These are phyloP conservation scores for Quercus phellos DNA, from an alignment of 331 rosid species.

Conservation along the genomic window DNA sequence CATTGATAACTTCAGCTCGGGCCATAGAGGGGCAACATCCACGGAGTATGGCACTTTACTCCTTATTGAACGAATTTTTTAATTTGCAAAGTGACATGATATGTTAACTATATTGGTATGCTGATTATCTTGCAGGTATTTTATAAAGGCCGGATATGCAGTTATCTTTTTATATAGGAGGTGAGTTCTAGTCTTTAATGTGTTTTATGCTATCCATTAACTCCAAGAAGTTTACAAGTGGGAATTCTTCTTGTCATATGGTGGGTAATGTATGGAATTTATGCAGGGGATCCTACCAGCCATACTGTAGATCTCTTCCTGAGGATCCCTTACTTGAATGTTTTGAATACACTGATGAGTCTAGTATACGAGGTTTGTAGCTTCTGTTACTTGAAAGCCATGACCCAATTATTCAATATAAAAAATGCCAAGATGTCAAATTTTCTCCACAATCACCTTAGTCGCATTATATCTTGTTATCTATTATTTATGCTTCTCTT, in stretches of 20 bases:
- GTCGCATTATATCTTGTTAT: conserved; percentile 7
- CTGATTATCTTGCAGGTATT: conserved; percentile 52
- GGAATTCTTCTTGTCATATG: not conserved
- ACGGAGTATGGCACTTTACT: conserved; percentile 59
- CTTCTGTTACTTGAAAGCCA: not conserved
- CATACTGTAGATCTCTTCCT: conserved; percentile 83
- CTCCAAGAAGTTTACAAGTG: not conserved
- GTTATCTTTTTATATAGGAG: conserved; percentile 75
- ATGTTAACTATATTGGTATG: conserved; percentile 6
- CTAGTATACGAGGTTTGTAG: conserved; percentile 56
- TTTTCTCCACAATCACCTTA: not conserved
- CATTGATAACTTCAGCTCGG: conserved; percentile 95
- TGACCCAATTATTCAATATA: not conserved
- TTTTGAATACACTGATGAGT: conserved; percentile 45
- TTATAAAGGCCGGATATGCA: conserved; percentile 87
- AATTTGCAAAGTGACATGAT: not conserved
- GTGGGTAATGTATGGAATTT: conserved; percentile 2
- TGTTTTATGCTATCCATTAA: not conserved
- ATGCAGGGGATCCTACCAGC: conserved; percentile 81
- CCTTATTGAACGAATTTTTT: conserved; percentile 1
- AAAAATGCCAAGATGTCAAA: not conserved
- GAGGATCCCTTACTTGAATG: conserved; percentile 89
- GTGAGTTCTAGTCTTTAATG: conserved; percentile 30
- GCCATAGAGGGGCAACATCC: conserved; percentile 94
- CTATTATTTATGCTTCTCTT: not conserved